Conservation (phyloP, 495 filamentous ascomycete genomes). For the Aspergillus wentii region DNA sequence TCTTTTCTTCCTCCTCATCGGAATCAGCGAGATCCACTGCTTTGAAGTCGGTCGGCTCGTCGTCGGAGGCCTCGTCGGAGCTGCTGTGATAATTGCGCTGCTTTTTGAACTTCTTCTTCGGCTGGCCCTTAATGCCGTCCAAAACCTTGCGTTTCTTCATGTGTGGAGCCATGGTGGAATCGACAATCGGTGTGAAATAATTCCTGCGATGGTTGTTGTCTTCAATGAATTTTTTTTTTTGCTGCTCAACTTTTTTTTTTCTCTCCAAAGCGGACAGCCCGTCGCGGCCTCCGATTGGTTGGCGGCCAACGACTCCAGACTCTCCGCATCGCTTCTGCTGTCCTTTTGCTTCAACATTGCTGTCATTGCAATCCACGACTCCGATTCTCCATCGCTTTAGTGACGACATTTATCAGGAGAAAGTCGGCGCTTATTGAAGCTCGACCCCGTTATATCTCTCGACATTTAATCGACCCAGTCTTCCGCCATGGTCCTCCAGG, state of each 20-base stretch:
- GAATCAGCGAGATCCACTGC: constrained; percentile 66
- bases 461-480: not conserved
- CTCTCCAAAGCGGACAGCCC: constrained; percentile 22
- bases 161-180: constrained; percentile 32
- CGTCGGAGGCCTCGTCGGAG: constrained; percentile 53
- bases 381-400: no score
- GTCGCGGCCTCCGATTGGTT: constrained; percentile 31
- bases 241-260: constrained; percentile 29
- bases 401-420: no score
- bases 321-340: not conserved
- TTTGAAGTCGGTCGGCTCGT: constrained; percentile 44
- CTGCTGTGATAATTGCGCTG: constrained; percentile 69
- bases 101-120: constrained; percentile 68
- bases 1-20: constrained; percentile 48
- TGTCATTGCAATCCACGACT: not conserved
- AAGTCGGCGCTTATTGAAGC: no score
- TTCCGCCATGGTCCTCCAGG: constrained; percentile 88
- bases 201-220: no score
- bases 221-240: constrained; percentile 1
- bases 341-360: constrained; percentile 4
- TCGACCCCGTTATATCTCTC: no score
- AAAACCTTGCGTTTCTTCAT: constrained; percentile 57
- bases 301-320: no score
- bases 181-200: not conserved
- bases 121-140: constrained; percentile 53